Evolutionary conservation across 164 flowering plant species (phyloP), one percentile per base, ranked within the genome.

Genomic region (Amborella trichopoda): DNA sequence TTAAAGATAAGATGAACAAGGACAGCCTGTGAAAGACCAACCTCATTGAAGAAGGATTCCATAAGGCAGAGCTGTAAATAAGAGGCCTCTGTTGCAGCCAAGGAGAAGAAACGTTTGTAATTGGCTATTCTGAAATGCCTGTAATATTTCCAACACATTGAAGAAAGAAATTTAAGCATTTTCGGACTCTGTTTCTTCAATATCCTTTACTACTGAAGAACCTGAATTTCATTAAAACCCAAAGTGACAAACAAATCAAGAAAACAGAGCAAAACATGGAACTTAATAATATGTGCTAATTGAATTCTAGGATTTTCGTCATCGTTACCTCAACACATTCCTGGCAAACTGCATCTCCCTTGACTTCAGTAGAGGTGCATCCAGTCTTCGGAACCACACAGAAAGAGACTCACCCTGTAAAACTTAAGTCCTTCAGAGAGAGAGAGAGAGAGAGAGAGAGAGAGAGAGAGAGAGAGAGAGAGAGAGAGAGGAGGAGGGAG

Each of bases 301-400:
- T n/a, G n/a, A n/a, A n/a, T n/a, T n/a, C n/a, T n/a, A n/a, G n/a
- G n/a, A n/a, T n/a, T n/a, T n/a, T n/a, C n/a, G n/a, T n/a, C n/a
- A n/a, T n/a, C n/a, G n/a, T n/a, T 53, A 90, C 95, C 91, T 69
- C 44, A 90, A 63, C 49, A 86, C 36, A 54, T 46, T 67, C 37
- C 91, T 70, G 13, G 86, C 80, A 67, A 90, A 81, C 54, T 49
- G 39, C 73, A 90, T 71, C 61, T 81, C 78, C 63, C 73, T 80
- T 14, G 95, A 76, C 26, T 67, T 79, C n/a, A 78, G 41, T 46
- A 79, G 44, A 11, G 50, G 34, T 48, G 67, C 54, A 27, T 80
- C 64, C 50, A 83, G 44, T 6, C 21, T 55, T 21, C 75, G 61
- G 12, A 90, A 76, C 95, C 95, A 90, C 56, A 70, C 48, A 48